Base-by-base conservation (phyloP, 768 basidiomycete species). In the Cytidiella melzeri region DNA sequence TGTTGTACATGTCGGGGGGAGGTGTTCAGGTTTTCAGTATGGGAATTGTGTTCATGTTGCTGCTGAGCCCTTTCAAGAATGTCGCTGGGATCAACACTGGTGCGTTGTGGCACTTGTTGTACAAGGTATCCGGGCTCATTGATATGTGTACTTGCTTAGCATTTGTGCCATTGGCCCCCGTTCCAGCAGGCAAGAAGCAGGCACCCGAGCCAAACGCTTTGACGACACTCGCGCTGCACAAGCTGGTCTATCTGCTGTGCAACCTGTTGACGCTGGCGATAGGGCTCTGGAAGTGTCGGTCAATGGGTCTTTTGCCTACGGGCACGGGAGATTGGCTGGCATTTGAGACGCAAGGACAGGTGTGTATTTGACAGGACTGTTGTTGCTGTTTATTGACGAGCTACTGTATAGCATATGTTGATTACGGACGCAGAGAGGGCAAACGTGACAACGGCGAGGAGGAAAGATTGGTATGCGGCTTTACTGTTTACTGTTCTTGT, bases 1-100 rank as follows among this genome's bases (percentile, higher is more conserved):
- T 97, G 94, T 75, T 97, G 27, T 97, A 97, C 78, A 95, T 97
- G 88, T 94, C 92, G 19, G 94, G 94, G 28, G 85, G 91, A 11
- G 91, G 92, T 43, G 87, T 97, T 12, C 94, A 97, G 67, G 86
- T 97, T 38, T 96, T 97, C 67, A 94, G 92, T 68, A 91, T 97
- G 73, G 92, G 94, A 27, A 94, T 93, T 64, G 87, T 97, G 19
- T 85, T 92, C 62, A 93, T 94, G 90, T 76, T 97, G 11, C 76
- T 97, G 50, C 71, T 90, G 50, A 77, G 80, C 9, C 94, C 94
- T 0, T 83, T 95, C 69, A 90, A 86, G 66, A 92, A 91, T 47
- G 64, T 93, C 11, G 76, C 80, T 45, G 77, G 76, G 6, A 88
- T 96, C 45, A 86, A 93, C 61, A 72, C 78, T 19, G 82, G 92